These are phyloP conservation scores for Metschnikowia vanudenii DNA, from an alignment of 805 yeast genomes.

Conservation along the genomic window DNA sequence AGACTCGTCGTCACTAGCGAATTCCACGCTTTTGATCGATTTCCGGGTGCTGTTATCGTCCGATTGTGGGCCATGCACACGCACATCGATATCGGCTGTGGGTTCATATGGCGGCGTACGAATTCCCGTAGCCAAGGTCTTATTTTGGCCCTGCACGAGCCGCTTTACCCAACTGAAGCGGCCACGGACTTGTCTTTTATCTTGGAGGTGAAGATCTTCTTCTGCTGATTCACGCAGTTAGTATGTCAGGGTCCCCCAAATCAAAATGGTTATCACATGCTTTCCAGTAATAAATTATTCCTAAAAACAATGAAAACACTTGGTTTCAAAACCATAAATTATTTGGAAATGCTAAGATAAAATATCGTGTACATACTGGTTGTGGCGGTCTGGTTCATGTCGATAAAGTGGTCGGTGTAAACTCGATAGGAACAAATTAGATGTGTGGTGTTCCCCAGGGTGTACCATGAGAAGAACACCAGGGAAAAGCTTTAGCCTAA, in stretches of 20 bases:
- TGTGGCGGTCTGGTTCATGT: background rate
- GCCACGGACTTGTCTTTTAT: conserved; percentile 30
- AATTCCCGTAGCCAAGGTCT: conserved; percentile 13
- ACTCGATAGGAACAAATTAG: background rate
- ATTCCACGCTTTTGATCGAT: conserved; percentile 13
- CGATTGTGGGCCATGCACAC: conserved; percentile 1
- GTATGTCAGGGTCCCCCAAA: background rate
- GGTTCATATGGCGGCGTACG: conserved; percentile 14
- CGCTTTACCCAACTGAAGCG: conserved; percentile 43
- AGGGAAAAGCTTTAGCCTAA: background rate
- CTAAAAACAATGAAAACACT: too few species aligned
- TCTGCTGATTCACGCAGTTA: conserved; percentile 6
- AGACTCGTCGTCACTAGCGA: conserved; percentile 17
- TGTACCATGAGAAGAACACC: too few species aligned
- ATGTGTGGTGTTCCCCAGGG: background rate
- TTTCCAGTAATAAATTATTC: background rate
- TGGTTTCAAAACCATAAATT: too few species aligned
- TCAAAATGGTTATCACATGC: background rate
- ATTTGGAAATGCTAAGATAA: too few species aligned
- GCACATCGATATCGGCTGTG: background rate
- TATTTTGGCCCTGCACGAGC: conserved; percentile 37
- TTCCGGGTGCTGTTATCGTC: conserved; percentile 3
- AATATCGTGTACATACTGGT: background rate
- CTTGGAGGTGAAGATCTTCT: conserved; percentile 16
- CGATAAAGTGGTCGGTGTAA: background rate